Conservation (phyloP, 352 stramenopile species). For the Globisporangium cystogenes region DNA sequence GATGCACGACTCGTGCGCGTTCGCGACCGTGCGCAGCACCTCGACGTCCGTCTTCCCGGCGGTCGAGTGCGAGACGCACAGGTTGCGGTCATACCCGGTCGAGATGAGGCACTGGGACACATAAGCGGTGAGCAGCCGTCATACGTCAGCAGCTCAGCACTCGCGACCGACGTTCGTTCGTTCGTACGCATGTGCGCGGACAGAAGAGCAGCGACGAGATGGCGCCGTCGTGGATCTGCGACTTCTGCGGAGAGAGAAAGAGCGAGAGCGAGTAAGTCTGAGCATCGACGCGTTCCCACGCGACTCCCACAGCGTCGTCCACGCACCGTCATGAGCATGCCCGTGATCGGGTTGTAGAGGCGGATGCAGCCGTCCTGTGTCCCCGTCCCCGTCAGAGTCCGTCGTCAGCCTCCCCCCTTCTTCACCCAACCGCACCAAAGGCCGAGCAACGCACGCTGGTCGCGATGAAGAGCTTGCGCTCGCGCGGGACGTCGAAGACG, state of each 20-base stretch:
- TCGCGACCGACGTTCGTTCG: background rate
- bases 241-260: conserved; percentile 23
- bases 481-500: conserved; percentile 47
- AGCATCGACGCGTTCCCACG: no score
- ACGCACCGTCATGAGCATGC: conserved; percentile 37
- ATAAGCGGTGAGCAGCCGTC: no score
- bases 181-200: conserved; percentile 38
- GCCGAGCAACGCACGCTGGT: conserved; percentile 50
- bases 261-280: no score
- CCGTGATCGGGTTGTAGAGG: conserved; percentile 68
- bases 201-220: conserved; percentile 63
- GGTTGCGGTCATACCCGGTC: conserved; percentile 46
- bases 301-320: no score
- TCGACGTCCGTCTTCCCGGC: conserved; percentile 44
- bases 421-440: background rate
- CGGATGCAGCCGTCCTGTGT: conserved; percentile 51
- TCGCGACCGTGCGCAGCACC: conserved; percentile 56
- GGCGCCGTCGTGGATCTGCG: conserved; percentile 40
- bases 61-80: conserved; percentile 46
- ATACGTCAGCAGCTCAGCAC: no score
- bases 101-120: conserved; percentile 66
- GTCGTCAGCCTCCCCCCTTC: background rate
- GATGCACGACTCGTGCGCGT: conserved; percentile 55
- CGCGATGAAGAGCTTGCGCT: conserved; percentile 64
- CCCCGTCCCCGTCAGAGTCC: background rate